These are phyloP conservation scores for Castanea crenata DNA, from an alignment of 306 rosid genomes.

Conservation along the genomic window DNA sequence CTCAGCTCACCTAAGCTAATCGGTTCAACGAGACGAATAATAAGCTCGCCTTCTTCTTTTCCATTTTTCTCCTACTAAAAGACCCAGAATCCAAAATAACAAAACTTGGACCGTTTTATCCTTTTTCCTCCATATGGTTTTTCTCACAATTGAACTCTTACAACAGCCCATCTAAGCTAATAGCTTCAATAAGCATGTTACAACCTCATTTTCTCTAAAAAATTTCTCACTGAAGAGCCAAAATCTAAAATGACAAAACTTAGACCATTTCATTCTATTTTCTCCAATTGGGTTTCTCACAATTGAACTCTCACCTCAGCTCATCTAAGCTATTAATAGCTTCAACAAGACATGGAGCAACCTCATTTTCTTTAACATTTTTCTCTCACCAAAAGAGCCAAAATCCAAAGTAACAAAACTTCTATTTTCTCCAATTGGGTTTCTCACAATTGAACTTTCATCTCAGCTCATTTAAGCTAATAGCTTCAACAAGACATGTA, in stretches of 20 bases:
- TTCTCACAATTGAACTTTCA: background rate
- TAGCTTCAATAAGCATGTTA: background rate
- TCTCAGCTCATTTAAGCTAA: background rate
- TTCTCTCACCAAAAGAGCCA: background rate
- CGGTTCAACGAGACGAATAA: background rate
- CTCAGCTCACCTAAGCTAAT: background rate
- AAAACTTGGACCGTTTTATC: background rate
- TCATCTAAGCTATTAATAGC: background rate
- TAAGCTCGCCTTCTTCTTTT: background rate
- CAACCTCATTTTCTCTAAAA: background rate
- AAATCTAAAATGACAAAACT: background rate
- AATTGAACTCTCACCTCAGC: background rate
- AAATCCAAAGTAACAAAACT: background rate
- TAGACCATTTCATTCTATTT: too few relatives aligned
- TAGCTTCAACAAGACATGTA: background rate
- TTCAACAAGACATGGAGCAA: background rate
- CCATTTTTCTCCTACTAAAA: background rate
- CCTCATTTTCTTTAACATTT: background rate
- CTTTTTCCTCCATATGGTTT: background rate
- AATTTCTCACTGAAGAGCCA: background rate
- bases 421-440: background rate
- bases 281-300: background rate
- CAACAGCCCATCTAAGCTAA: background rate
- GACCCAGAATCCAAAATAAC: background rate
- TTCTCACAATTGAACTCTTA: background rate